Conservation (phyloP, 305 asterid genomes). For the Withania somnifera region DNA sequence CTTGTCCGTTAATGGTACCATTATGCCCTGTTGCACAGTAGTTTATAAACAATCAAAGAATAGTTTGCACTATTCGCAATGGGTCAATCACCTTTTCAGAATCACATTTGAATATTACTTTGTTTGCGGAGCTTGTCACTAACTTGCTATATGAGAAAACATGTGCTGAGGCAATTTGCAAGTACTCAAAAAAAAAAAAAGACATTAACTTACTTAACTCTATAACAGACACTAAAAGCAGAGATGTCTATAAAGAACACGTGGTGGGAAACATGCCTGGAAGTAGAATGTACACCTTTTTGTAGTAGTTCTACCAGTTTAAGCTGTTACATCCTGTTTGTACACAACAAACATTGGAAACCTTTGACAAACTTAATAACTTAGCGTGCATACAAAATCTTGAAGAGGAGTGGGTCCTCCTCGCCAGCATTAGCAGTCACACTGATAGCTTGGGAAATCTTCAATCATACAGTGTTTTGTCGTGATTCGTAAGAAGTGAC, state of each 20-base stretch:
- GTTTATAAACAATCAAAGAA: constrained; percentile 9
- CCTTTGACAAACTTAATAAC: background rate
- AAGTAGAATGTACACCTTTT: background rate
- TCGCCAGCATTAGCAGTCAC: background rate
- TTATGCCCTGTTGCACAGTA: constrained; percentile 56
- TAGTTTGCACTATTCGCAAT: background rate
- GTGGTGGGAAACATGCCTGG: background rate
- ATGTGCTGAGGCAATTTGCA: background rate
- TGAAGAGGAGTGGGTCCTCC: background rate
- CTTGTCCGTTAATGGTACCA: constrained; percentile 87
- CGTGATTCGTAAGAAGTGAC: background rate
- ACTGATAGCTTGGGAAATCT: background rate
- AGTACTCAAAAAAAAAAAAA: background rate
- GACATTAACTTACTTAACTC: background rate
- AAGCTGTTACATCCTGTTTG: background rate
- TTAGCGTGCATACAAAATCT: background rate
- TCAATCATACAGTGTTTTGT: background rate
- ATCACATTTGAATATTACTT: background rate
- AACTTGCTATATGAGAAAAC: constrained; percentile 1
- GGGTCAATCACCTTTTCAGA: background rate
- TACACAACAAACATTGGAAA: background rate
- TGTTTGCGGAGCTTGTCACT: background rate
- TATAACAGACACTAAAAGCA: background rate
- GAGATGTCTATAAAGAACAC: background rate
- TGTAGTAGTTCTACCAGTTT: background rate